Conservation (phyloP, 2,329 filamentous ascomycete species). For the Botryotinia convoluta region DNA sequence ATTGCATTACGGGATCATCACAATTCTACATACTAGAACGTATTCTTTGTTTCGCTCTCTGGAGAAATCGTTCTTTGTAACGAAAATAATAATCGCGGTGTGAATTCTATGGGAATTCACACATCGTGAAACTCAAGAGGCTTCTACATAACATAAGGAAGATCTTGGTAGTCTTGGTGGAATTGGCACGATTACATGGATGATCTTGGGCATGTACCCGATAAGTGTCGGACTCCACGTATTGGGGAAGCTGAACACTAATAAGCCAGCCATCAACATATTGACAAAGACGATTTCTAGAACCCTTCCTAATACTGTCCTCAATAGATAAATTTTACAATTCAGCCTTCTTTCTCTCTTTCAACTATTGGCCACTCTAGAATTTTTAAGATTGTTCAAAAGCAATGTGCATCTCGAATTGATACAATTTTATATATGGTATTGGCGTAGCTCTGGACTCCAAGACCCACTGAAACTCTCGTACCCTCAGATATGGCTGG, state of each 20-base stretch:
- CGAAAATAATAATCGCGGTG: background rate
- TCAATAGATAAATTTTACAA: slow-evolving; percentile 4
- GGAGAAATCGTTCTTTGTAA: background rate
- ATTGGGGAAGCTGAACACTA: slow-evolving; percentile 10
- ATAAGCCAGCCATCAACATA: slow-evolving; percentile 4
- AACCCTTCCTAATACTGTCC: background rate
- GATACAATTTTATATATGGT: slow-evolving; percentile 8
- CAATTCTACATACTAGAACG: background rate
- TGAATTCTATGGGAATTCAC: background rate
- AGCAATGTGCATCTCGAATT: slow-evolving; percentile 5
- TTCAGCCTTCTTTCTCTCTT: background rate
- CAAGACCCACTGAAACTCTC: slow-evolving; percentile 27
- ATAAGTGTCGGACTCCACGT: background rate
- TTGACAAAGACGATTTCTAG: slow-evolving; percentile 14
- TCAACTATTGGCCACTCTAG: background rate
- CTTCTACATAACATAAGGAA: background rate
- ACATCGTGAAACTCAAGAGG: background rate
- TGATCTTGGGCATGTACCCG: background rate
- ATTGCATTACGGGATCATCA: background rate
- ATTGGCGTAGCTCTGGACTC: slow-evolving; percentile 9
- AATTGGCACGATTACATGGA: background rate
- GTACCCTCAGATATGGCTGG: slow-evolving; percentile 32
- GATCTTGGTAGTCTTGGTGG: background rate
- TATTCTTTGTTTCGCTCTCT: background rate
- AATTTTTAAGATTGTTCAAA: background rate